Evolutionary conservation across 805 yeast genomes (phyloP), one percentile per base, ranked within the genome.

Genomic region (Saturnispora kantuleensis): DNA sequence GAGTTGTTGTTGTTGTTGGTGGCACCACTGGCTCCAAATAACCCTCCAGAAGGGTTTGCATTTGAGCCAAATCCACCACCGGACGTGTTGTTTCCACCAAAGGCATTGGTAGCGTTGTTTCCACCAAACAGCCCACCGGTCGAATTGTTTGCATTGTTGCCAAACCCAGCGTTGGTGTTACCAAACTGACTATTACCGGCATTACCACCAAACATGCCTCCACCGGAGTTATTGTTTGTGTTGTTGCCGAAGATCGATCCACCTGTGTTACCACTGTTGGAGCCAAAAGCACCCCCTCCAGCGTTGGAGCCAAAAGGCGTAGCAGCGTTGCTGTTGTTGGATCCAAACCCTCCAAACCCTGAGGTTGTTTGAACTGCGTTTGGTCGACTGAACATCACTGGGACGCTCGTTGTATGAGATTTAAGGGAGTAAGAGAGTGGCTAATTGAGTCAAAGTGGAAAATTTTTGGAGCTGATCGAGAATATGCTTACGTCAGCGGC

Each of bases 301-400:
- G 50, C 59, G 49, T 52, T 56, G 50, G 35, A 30, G 7, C 49
- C 59, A 51, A 58, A 58, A 11, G 59, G 55, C 1, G 61, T 54
- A 47, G 52, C 32, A 1, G 42, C 28, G 4, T 42, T 17, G n/a
- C 40, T 13, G 18, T 17, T 31, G 9, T 40, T 15, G 3, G 47
- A 15, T 10, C 52, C 52, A 43, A 50, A 50, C 2, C 78, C 78
- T 10, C 79, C 79, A 56, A 74, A 74, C 15, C 79, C 79, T 39
- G 74, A 66, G 16, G 64, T 56, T 11, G 26, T 21, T 21, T 21
- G 26, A 21, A 67, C 60, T 28, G 52, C 46, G 17, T 69, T 54
- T 39, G 72, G 55, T 48, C 65, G 57, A 39, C 78, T 76, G 64
- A 75, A 74, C 79, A 74, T 67, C 32, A 3, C 10, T 4, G 21